Evolutionary conservation across 495 filamentous ascomycete species (phyloP), one percentile per base, ranked within the genome.

Genomic region (Platismatia glauca): DNA sequence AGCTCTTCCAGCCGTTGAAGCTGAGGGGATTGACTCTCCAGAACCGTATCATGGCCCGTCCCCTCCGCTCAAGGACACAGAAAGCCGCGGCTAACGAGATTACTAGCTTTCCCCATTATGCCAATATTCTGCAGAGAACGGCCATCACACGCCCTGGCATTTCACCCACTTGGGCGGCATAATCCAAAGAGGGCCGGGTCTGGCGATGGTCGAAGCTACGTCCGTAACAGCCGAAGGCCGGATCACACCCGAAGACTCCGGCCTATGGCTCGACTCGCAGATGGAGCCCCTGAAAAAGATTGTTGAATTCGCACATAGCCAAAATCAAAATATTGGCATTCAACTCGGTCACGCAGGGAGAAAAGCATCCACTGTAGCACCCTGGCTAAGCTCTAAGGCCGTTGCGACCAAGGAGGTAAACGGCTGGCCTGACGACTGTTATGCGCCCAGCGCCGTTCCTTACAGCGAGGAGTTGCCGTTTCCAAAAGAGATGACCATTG

Each of bases 291-390:
- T 91, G 60, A 78, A 77, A 65, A 73, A 80, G 22, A 77, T 88
- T 57, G 76, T 84, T 34, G 86, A 90, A 50, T 90, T 91, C 66
- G 83, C 81, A 4, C 85, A 92, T 72, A 80, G 77, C 58, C 86
- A 89, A 70, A 75, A 76, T 68, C 85, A 86, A 71, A 84, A 86
- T 66, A 83, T 89, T 53, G 88, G 79, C 50, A 84, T 93, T 63
- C 89, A 94, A 74, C 71, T 93, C 8, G 86, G 76, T 18, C 89
- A 94, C 68, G 88, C 89, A 3, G 89, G 89, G 2, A 76, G 89
- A n/a, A 91, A 91, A 68, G 86, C 85, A 0, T 81, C 76, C 58
- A 87, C 81, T 1, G 78, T 88, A 5, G 81, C 89, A 0, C 87
- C 87, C 0, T 90, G 87, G 86, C 63, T 89, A 6, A 72, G 73